Conservation (phyloP, 2,329 filamentous ascomycete genomes). For the Ceratocystis ficicola region DNA sequence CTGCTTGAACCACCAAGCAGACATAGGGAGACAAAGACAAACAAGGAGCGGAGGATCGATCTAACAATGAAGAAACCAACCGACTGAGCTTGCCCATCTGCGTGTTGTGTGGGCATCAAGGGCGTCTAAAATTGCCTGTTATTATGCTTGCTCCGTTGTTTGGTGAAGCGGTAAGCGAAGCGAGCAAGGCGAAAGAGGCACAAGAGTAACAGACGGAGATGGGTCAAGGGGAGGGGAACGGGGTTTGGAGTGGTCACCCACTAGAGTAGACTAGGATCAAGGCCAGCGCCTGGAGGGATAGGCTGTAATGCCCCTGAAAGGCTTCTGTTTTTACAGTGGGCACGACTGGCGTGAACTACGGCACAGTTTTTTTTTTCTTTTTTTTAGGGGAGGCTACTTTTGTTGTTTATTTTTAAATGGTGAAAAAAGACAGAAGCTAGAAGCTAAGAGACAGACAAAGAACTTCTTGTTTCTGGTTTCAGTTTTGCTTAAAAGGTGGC, state of each 20-base stretch:
- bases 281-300: not conserved
- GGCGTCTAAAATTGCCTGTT: not conserved
- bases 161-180: not conserved
- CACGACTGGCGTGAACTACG: not conserved
- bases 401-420: too few species aligned
- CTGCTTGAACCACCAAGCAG: too few species aligned
- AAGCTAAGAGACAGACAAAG: too few species aligned
- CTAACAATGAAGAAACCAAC: not conserved
- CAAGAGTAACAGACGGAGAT: not conserved
- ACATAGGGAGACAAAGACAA: too few species aligned
- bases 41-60: not conserved
- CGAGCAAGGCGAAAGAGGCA: not conserved
- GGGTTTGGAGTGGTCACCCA: too few species aligned
- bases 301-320: not conserved
- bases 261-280: not conserved
- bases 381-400: not conserved
- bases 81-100: not conserved
- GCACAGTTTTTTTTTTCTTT: slow-evolving; percentile 27
- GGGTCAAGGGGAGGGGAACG: too few species aligned
- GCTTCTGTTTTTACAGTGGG: not conserved
- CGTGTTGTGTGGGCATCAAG: not conserved
- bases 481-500: too few species aligned
- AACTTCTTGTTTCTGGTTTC: too few species aligned
- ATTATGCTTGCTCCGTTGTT: not conserved
- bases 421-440: too few species aligned